A percentile compares a stretch with the other conserved stretches of the same genome.
phyloP scores from a whole-genome alignment of 345 rosid species.

The Dovyalis caffra region DNA sequence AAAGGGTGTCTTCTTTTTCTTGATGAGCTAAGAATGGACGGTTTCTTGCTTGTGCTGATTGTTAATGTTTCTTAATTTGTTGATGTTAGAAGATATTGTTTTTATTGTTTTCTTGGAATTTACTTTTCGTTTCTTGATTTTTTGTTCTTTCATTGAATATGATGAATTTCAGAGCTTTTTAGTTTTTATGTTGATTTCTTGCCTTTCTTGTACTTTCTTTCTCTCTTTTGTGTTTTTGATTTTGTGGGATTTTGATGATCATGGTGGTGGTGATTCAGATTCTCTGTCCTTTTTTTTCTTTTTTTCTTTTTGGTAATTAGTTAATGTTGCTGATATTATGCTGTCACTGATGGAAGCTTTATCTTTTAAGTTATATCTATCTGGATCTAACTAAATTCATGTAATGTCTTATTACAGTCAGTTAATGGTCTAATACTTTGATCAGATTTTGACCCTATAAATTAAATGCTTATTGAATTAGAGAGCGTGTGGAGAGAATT shows the following conservation, averaged over 20 bases:
- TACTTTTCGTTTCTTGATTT: not conserved
- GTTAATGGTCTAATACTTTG: not conserved
- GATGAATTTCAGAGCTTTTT: not conserved
- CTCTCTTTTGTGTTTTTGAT: not conserved
- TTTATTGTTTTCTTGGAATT: too few relatives aligned
- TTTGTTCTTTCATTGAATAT: not conserved
- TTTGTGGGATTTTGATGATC: not conserved
- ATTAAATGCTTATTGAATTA: not conserved
- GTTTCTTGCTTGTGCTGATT: not conserved
- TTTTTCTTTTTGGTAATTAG: too few relatives aligned
- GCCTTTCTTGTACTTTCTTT: not conserved
- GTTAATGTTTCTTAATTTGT: not conserved
- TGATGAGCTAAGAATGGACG: not conserved
- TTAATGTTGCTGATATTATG: not conserved
- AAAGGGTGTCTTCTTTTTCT: not conserved
- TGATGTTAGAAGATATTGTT: too few relatives aligned
- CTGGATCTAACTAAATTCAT: slow-evolving; percentile 4
- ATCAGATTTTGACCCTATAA: not conserved
- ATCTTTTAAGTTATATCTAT: not conserved
- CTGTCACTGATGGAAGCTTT: not conserved
- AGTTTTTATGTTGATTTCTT: not conserved
- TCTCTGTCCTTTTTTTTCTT: not conserved
- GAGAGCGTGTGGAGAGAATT: not conserved
- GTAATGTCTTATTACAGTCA: not conserved
- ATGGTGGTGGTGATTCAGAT: not conserved